Conservation (phyloP, 495 filamentous ascomycete species). For the Baudoinia panamericana region DNA sequence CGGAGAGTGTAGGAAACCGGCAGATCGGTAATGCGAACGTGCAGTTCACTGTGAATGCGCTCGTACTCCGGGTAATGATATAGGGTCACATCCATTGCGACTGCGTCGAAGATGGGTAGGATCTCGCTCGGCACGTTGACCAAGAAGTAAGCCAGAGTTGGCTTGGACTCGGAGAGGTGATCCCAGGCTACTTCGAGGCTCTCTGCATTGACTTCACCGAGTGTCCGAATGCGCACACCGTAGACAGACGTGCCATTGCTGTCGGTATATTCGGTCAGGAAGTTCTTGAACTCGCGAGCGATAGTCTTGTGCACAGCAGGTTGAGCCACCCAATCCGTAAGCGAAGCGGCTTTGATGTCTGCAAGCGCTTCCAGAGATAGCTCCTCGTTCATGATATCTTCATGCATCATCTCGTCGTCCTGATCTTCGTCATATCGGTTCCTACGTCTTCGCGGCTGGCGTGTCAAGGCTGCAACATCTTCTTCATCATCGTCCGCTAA, state of each 20-base stretch:
- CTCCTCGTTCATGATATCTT: constrained; percentile 87
- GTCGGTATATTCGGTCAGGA: constrained; percentile 91
- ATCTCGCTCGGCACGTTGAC: constrained; percentile 91
- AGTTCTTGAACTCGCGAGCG: constrained; percentile 90
- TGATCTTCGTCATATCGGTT: constrained; percentile 87
- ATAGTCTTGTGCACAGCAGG: constrained; percentile 86
- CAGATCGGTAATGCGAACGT: constrained; percentile 90
- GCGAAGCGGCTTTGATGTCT: constrained; percentile 84
- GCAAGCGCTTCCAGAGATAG: constrained; percentile 80
- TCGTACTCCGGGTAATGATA: constrained; percentile 96
- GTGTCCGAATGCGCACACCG: constrained; percentile 77
- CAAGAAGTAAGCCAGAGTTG: constrained; percentile 94
- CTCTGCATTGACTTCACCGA: constrained; percentile 94
- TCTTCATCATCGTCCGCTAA: constrained; percentile 83
- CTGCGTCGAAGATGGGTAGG: constrained; percentile 91
- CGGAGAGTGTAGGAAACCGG: constrained; percentile 94
- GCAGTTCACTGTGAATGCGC: constrained; percentile 94
- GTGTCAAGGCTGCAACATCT: constrained; percentile 64
- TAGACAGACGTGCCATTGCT: constrained; percentile 80
- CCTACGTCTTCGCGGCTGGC: constrained; percentile 64
- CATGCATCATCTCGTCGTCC: constrained; percentile 77
- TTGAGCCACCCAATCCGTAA: constrained; percentile 85
- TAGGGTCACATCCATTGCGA: constrained; percentile 87
- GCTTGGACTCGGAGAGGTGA: constrained; percentile 76
- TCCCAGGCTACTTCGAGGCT: constrained; percentile 92